Conservation (phyloP, 2,329 filamentous ascomycete species). For the Aspergillus pseudoviridinutans region DNA sequence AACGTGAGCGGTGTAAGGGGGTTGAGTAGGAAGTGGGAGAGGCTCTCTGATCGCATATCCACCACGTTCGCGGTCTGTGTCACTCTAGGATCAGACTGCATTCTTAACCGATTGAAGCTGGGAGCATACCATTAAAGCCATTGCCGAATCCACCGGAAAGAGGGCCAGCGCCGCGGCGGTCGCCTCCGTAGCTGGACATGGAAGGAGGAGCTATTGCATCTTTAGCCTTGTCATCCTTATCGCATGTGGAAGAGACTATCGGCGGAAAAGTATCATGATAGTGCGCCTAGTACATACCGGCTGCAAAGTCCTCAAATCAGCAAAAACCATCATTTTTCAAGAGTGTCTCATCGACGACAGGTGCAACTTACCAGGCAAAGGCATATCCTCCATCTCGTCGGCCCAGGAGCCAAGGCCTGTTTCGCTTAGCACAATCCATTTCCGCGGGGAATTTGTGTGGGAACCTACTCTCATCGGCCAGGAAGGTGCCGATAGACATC, state of each 20-base stretch:
- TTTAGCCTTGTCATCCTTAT: constrained; percentile 14
- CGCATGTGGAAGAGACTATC: not conserved
- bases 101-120: not conserved
- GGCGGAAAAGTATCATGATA: constrained; percentile 1
- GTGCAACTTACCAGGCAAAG: constrained; percentile 62
- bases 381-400: constrained; percentile 92
- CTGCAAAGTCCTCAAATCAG: constrained; percentile 17
- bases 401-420: constrained; percentile 87
- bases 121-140: constrained; percentile 31
- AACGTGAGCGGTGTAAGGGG: constrained; percentile 91
- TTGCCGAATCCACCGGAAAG: constrained; percentile 33
- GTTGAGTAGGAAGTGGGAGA: constrained; percentile 82
- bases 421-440: constrained; percentile 25
- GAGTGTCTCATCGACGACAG: not conserved
- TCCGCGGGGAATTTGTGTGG: constrained; percentile 8
- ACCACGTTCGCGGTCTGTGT: constrained; percentile 35
- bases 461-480: constrained; percentile 80
- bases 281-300: constrained; percentile 24
- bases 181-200: constrained; percentile 46
- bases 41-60: constrained; percentile 55
- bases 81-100: constrained; percentile 13
- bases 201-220: constrained; percentile 35
- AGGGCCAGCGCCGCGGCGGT: constrained; percentile 47
- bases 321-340: constrained; percentile 14
- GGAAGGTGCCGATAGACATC: constrained; percentile 96